These are phyloP conservation scores for Quercus variabilis DNA, from an alignment of 306 rosid genomes.

Conservation along the genomic window DNA sequence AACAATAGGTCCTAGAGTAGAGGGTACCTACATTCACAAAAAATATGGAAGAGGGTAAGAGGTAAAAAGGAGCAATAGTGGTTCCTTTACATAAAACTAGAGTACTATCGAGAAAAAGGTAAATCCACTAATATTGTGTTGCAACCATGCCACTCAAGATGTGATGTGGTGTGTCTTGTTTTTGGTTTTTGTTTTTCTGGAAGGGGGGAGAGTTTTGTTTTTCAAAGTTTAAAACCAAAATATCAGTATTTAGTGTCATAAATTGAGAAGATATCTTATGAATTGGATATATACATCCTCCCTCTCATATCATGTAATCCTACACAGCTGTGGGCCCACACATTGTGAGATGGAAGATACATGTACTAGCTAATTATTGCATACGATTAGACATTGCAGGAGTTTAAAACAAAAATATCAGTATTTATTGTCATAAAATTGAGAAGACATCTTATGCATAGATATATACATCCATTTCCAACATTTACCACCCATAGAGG, in stretches of 20 bases:
- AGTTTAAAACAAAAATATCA: too few species aligned
- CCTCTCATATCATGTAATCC: too few species aligned
- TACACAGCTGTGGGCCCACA: too few species aligned
- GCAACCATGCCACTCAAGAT: neutral
- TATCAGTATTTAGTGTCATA: neutral
- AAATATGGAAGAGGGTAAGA: neutral
- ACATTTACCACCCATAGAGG: neutral
- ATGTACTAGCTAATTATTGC: too few species aligned
- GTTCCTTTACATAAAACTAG: neutral
- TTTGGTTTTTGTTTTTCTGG: neutral
- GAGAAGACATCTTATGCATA: too few species aligned
- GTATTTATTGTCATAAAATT: too few species aligned
- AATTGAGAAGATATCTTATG: too few species aligned
- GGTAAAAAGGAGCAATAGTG: neutral
- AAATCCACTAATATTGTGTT: neutral
- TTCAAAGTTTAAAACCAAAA: neutral
- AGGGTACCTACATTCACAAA: conserved; percentile 74
- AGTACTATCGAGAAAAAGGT: neutral
- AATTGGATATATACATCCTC: too few species aligned
- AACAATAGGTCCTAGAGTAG: conserved; percentile 88
- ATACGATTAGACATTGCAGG: too few species aligned
- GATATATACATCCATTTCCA: neutral
- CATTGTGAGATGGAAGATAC: too few species aligned
- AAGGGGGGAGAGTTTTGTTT: neutral
- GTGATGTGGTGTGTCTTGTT: neutral